These are phyloP conservation scores for Naegleria gruberi DNA, from an alignment of 208 protist species.

Conservation along the genomic window DNA sequence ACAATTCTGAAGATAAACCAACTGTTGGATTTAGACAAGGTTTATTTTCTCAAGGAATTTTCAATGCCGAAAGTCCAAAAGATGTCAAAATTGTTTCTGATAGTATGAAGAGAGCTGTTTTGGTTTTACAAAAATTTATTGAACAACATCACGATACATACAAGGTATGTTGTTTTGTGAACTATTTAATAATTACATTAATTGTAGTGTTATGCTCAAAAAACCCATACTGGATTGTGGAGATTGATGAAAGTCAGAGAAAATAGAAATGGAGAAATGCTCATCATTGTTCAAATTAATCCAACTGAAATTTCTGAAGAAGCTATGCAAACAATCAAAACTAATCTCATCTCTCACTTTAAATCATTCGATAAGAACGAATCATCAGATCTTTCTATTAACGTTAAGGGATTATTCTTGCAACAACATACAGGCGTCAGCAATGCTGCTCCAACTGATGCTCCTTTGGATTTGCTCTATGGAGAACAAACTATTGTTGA, in stretches of 20 bases:
- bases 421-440: constrained; percentile 1
- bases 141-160: constrained; percentile 31
- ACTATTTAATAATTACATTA: background rate
- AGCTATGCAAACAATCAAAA: background rate
- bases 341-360: background rate
- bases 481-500: background rate
- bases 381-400: background rate
- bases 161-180: background rate
- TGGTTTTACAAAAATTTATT: constrained; percentile 47
- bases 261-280: constrained; percentile 17
- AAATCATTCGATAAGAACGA: background rate
- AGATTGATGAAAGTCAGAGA: constrained; percentile 74
- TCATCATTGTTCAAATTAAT: constrained; percentile 41
- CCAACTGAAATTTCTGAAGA: constrained; percentile 22
- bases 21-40: constrained; percentile 43
- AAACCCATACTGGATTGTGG: constrained; percentile 68
- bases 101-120: constrained; percentile 48
- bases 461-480: background rate
- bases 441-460: constrained; percentile 18
- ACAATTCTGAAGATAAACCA: constrained; percentile 31
- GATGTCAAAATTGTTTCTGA: constrained; percentile 25
- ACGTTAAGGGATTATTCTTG: constrained; percentile 11
- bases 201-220: constrained; percentile 63
- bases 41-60: constrained; percentile 54
- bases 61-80: background rate